Conservation (phyloP, 768 basidiomycete genomes). For the Butyriboletus loyo region DNA sequence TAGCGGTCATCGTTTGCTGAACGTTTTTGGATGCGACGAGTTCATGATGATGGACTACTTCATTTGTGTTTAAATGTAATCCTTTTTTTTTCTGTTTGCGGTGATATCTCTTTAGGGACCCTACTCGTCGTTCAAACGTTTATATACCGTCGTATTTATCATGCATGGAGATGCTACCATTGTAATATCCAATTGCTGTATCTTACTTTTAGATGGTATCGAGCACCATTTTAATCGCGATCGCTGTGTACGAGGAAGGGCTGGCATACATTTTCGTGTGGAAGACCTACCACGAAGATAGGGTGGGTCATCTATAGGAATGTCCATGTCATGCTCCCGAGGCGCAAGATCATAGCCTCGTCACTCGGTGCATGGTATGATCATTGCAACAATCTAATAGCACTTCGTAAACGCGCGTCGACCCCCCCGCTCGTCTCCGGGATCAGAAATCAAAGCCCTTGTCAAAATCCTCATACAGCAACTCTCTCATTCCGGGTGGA, state of each 20-base stretch:
- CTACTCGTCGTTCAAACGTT: slow-evolving; percentile 1
- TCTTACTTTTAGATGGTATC: slow-evolving; percentile 10
- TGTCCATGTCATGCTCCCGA: neutral
- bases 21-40: slow-evolving; percentile 1
- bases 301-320: neutral
- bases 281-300: neutral
- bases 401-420: too few relatives aligned
- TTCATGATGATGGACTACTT: neutral
- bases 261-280: neutral
- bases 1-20: neutral
- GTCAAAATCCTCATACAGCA: slow-evolving; percentile 82
- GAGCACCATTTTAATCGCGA: neutral
- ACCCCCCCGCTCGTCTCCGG: too few relatives aligned
- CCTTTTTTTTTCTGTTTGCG: neutral
- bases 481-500: slow-evolving; percentile 87
- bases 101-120: slow-evolving; percentile 10
- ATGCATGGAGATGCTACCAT: neutral
- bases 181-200: slow-evolving; percentile 26
- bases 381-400: neutral
- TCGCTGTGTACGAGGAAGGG: neutral
- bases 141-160: slow-evolving; percentile 16
- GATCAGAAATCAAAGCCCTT: slow-evolving; percentile 65
- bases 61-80: neutral
- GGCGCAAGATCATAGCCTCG: neutral
- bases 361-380: neutral